Conservation (phyloP, 768 basidiomycete genomes). For the Russula compacta region DNA sequence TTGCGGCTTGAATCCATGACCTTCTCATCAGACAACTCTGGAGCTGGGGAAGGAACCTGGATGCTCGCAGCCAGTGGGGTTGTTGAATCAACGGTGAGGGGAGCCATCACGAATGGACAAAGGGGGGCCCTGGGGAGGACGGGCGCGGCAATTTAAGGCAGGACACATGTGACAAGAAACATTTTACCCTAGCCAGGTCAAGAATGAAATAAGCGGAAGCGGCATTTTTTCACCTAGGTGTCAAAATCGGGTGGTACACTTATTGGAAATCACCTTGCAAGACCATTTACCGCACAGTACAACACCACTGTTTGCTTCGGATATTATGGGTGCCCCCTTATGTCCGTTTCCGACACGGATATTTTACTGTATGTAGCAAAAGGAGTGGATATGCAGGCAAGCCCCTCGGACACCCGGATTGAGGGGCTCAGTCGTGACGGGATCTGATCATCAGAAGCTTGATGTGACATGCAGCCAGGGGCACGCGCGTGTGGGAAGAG, state of each 20-base stretch:
- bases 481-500: not conserved
- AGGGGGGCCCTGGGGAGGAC: not conserved
- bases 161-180: not conserved
- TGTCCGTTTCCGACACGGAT: not conserved
- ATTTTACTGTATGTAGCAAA: not conserved
- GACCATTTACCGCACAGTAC: no score
- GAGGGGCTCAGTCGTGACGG: not conserved
- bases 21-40: conserved; percentile 4
- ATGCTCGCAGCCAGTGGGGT: not conserved
- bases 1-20: not conserved
- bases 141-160: conserved; percentile 2
- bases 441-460: not conserved
- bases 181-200: no score
- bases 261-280: no score
- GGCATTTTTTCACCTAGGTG: not conserved
- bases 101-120: not conserved
- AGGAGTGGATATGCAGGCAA: not conserved
- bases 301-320: no score
- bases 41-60: conserved; percentile 6
- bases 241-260: no score
- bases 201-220: not conserved
- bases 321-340: not conserved
- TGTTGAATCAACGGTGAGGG: not conserved
- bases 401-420: not conserved
- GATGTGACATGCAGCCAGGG: not conserved